Conservation (phyloP, 1,284 basidiomycete genomes). For the Xerocomus cyaneibrunnescens region DNA sequence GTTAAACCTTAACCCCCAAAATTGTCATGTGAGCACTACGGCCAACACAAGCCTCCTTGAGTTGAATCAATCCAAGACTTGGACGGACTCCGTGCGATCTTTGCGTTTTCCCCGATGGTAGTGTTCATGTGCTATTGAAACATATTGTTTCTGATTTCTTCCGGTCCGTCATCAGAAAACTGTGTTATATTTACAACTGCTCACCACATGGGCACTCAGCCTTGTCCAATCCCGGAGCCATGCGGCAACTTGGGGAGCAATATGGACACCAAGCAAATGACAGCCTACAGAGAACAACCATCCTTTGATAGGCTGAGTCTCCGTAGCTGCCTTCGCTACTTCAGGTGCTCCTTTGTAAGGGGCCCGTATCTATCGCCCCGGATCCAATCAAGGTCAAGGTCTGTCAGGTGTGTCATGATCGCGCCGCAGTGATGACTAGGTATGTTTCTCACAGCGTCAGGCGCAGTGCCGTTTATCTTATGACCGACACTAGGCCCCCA, state of each 20-base stretch:
- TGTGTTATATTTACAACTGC: not conserved
- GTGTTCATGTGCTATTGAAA: no score
- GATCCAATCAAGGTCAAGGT: not conserved
- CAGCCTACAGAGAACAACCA: not conserved
- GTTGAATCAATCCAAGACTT: no score
- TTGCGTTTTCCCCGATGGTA: no score
- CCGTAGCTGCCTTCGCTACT: not conserved
- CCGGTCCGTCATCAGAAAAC: not conserved
- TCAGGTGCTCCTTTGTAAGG: not conserved
- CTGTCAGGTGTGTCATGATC: not conserved
- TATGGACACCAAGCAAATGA: not conserved
- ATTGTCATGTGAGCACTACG: no score
- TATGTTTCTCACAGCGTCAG: not conserved
- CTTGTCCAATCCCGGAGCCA: not conserved
- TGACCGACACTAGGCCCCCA: not conserved
- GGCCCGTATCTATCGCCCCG: constrained; percentile 1
- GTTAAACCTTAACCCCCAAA: no score
- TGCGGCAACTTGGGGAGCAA: not conserved
- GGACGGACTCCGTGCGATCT: no score
- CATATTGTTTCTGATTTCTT: not conserved
- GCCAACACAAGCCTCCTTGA: no score
- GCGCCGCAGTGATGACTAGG: not conserved
- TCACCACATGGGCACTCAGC: not conserved
- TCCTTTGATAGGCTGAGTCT: not conserved
- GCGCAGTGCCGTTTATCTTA: not conserved